phyloP scores from a whole-genome alignment of 2,329 filamentous ascomycete species.

The Fusarium mangiferae region DNA sequence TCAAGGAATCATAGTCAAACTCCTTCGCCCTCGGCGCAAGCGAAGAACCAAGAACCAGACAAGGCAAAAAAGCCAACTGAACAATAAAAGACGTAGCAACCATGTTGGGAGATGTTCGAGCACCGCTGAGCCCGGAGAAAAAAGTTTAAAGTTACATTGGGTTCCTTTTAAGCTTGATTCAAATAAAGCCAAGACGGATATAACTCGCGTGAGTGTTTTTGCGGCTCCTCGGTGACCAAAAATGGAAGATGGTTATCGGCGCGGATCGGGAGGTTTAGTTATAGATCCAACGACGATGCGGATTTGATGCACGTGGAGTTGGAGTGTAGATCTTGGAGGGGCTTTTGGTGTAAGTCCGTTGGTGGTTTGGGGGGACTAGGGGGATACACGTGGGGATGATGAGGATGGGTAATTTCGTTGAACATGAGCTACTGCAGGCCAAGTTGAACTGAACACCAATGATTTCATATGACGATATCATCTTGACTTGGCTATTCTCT shows the following conservation, averaged over 20 bases:
- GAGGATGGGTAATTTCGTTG: neutral
- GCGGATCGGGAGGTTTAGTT: neutral
- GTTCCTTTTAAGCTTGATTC: constrained; percentile 30
- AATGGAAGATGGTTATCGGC: constrained; percentile 11
- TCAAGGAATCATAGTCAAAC: constrained; percentile 46
- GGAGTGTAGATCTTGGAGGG: constrained; percentile 14
- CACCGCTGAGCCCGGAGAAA: neutral
- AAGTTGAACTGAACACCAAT: neutral
- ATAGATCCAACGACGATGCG: constrained; percentile 31
- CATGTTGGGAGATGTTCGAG: constrained; percentile 18
- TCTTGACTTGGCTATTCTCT: neutral
- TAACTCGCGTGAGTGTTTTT: constrained; percentile 23
- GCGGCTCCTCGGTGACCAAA: constrained; percentile 35
- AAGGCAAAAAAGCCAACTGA: constrained; percentile 35
- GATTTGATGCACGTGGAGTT: constrained; percentile 32
- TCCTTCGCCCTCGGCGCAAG: constrained; percentile 11
- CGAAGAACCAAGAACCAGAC: constrained; percentile 23
- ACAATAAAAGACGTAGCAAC: constrained; percentile 26
- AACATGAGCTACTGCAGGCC: neutral
- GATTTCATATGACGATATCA: neutral
- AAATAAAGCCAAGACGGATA: constrained; percentile 5
- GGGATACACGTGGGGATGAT: constrained; percentile 28
- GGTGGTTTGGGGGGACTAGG: neutral
- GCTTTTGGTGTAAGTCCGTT: neutral
- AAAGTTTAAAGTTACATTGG: constrained; percentile 4